Evolutionary conservation across 495 filamentous ascomycete genomes (phyloP), one percentile per base, ranked within the genome.

Genomic region (Tuber brumale): DNA sequence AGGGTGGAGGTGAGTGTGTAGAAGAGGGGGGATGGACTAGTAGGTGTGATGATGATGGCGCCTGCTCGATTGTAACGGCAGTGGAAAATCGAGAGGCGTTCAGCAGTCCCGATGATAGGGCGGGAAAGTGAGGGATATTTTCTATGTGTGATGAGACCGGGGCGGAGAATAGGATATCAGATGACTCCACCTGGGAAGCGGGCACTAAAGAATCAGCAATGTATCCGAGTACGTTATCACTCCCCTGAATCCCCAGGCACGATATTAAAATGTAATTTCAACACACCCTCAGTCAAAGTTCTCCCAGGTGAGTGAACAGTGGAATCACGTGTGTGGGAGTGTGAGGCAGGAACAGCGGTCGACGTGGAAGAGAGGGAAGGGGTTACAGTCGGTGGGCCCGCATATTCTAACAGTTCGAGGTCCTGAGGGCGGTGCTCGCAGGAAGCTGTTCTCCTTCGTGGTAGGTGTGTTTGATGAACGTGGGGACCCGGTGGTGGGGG

Each of bases 1-100:
- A 41, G 31, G 70, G 37, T 31, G 44, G 37, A 43, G 71, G 35
- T 35, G 39, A 48, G 23, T 45, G 48, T 27, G 46, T 37, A 71
- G 70, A 35, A 45, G 70, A 19, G n/a, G 70, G 12, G 27, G 27
- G 71, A 43, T 31, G 77, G 57, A 72, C 27, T 41, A 69, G 48
- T 31, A 73, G 46, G 23, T 41, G 74, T 76, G 76, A 46, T 23
- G 46, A 42, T 31, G 39, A 14, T 43, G 44, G 16, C 19, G 43
- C 35, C 10, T 10, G 66, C 23, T 44, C 4, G 37, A 12, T 37
- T 19, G 44, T 31, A 19, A 3, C 39, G 16, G 42, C 61, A n/a
- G 61, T 61, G 42, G 73, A 16, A 31, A 46, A 7, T 18, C 18
- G 31, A 19, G 57, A 12, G 41, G 69, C 27, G 41, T 27, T n/a